Evolutionary conservation across 164 flowering plant species (phyloP).

Genomic region (Vitis cinerea): DNA sequence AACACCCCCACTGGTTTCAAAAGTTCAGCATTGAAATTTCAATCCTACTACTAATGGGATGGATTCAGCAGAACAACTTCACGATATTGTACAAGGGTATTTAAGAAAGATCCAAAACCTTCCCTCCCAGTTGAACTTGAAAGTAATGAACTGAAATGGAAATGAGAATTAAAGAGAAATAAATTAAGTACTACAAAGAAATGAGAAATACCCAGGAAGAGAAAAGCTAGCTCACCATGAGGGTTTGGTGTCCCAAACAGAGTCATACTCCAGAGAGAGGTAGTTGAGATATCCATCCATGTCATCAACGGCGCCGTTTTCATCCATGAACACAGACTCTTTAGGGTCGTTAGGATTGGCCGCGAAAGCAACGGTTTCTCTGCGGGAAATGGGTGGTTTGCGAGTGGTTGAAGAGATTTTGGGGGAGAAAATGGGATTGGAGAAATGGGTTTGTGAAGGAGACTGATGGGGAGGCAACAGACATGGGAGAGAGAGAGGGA

Average conservation of each 20-base stretch:
- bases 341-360: slow-evolving; percentile 22
- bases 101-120: no score
- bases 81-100: no score
- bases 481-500: slow-evolving; percentile 18
- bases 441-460: slow-evolving; percentile 24
- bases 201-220: slow-evolving; percentile 10
- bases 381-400: slow-evolving; percentile 5
- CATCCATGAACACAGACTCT: slow-evolving; percentile 53
- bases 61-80: no score
- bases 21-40: no score
- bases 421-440: slow-evolving; percentile 17
- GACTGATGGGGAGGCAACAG: slow-evolving; percentile 9
- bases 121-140: no score
- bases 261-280: slow-evolving; percentile 90
- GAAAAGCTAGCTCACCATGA: slow-evolving; percentile 50
- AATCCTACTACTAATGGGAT: no score
- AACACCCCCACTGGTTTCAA: no score
- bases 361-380: slow-evolving; percentile 15
- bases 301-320: slow-evolving; percentile 69
- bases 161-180: neutral
- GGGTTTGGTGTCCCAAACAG: slow-evolving; percentile 99
- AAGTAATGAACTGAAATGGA: neutral
- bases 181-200: neutral
- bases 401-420: slow-evolving; percentile 8
- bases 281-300: slow-evolving; percentile 86